These are phyloP conservation scores for Pichia nakasei DNA, from an alignment of 805 yeast genomes.

Conservation along the genomic window DNA sequence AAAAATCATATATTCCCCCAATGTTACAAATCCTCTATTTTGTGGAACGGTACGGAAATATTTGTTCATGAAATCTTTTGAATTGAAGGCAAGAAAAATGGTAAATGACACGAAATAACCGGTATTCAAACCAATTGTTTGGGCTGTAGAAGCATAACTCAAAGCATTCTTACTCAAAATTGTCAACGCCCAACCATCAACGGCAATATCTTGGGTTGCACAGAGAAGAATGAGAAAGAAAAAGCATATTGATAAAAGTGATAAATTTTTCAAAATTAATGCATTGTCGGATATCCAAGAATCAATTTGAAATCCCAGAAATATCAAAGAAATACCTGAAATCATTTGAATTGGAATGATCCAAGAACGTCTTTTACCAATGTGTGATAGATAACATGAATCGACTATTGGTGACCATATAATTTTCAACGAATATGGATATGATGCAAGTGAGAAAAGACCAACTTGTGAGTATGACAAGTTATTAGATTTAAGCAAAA, in stretches of 20 bases:
- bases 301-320: conserved; percentile 54
- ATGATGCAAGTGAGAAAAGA: conserved; percentile 81
- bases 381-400: conserved; percentile 54
- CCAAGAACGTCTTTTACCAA: conserved; percentile 90
- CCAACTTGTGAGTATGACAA: conserved; percentile 87
- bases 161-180: conserved; percentile 68
- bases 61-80: conserved; percentile 86
- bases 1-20: conserved; percentile 66
- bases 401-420: conserved; percentile 97
- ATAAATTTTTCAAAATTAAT: conserved; percentile 39
- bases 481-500: conserved; percentile 66
- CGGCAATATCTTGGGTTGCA: conserved; percentile 98
- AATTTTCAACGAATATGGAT: conserved; percentile 87
- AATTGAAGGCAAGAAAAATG: conserved; percentile 80
- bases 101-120: conserved; percentile 92
- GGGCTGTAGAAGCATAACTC: conserved; percentile 94
- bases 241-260: conserved; percentile 58
- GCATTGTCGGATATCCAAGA: conserved; percentile 32
- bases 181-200: conserved; percentile 98
- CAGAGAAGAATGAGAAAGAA: conserved; percentile 75
- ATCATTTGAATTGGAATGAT: conserved; percentile 84
- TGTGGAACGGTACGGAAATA: conserved; percentile 58
- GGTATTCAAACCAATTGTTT: conserved; percentile 87
- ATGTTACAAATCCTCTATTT: conserved; percentile 56
- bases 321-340: conserved; percentile 60